Evolutionary conservation across 345 rosid species (phyloP), one percentile per base, ranked within the genome.

Genomic region (Aegle marmelos): DNA sequence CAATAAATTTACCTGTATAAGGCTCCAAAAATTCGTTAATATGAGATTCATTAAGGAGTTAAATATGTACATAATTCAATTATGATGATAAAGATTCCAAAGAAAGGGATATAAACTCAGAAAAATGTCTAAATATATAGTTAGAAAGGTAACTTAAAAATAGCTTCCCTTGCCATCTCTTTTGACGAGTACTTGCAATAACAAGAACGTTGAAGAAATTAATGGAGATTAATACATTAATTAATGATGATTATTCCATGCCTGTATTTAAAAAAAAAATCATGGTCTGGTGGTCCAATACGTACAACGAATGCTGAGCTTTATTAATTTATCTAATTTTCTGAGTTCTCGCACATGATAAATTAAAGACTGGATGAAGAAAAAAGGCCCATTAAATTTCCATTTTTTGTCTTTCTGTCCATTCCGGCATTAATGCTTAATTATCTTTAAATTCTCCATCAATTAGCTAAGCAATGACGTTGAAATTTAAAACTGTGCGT

Each of bases 391-490:
- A 74, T 27, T 28, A 19, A 39, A 61, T 6, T 72, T 41, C 19
- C 39, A 6, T 21, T 45, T 28, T 30, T 11, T 7, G 30, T 63
- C 78, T 10, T 14, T 14, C 1, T 3, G 50, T 45, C 50, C 50
- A 74, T 30, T 27, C 60, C 7, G 11, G 24, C 62, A 48, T 4
- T 31, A 22, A 53, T 58, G 7, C 14, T 48, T 61, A 61, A 21
- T 60, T 37, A 16, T 37, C 50, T 13, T 25, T 37, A 16, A 73
- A 37, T 58, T 54, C 17, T 73, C 11, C 25, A 16, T 2, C 59
- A 61, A 61, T 74, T 74, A 19, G 69, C 78, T 53, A 75, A 75
- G 72, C 78, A 65, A 37, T 75, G 78, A 75, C 70, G 72, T 30
- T 48, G 50, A 45, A 45, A 17, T 45, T 41, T 41, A 41, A 64